These are phyloP conservation scores for Paraconiothyrium brasiliense DNA, from an alignment of 2,329 filamentous ascomycete species.

Conservation along the genomic window DNA sequence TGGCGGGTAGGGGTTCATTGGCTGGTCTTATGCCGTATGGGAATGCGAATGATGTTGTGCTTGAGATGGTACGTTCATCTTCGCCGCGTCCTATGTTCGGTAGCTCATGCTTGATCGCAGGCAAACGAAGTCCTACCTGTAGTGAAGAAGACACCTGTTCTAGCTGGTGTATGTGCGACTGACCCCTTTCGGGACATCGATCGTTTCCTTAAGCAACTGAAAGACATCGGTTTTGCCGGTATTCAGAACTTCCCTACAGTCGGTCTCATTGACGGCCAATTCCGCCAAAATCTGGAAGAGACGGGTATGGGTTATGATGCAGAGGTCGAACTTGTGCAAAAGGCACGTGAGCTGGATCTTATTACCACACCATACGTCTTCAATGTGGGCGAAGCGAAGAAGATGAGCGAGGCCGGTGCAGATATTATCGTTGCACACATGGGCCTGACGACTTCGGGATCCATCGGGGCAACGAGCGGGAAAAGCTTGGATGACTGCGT, in stretches of 20 bases:
- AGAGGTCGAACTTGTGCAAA: conserved; percentile 72
- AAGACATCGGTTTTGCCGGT: conserved; percentile 71
- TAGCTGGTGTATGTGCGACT: conserved; percentile 76
- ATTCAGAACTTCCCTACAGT: conserved; percentile 80
- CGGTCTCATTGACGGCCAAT: conserved; percentile 73
- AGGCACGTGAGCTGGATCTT: conserved; percentile 68
- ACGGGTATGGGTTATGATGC: conserved; percentile 74
- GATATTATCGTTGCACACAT: conserved; percentile 75
- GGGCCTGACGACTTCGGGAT: conserved; percentile 71
- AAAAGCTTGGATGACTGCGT: conserved; percentile 73
- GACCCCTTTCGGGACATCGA: conserved; percentile 73
- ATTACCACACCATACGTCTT: conserved; percentile 78
- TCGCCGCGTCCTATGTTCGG: not conserved
- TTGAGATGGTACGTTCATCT: conserved; percentile 66
- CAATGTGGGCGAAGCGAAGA: conserved; percentile 66
- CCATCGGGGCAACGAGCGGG: conserved; percentile 70
- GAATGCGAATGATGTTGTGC: conserved; percentile 74
- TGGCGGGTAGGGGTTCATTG: conserved; percentile 75
- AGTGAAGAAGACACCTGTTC: conserved; percentile 69
- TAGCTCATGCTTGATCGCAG: conserved; percentile 39
- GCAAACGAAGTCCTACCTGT: conserved; percentile 73
- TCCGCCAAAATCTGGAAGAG: conserved; percentile 74
- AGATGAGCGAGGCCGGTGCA: conserved; percentile 71
- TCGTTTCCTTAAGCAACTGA: conserved; percentile 67
- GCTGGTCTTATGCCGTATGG: conserved; percentile 77